Conservation (phyloP, 257 asterid species). For the Primulina huaijiensis region DNA sequence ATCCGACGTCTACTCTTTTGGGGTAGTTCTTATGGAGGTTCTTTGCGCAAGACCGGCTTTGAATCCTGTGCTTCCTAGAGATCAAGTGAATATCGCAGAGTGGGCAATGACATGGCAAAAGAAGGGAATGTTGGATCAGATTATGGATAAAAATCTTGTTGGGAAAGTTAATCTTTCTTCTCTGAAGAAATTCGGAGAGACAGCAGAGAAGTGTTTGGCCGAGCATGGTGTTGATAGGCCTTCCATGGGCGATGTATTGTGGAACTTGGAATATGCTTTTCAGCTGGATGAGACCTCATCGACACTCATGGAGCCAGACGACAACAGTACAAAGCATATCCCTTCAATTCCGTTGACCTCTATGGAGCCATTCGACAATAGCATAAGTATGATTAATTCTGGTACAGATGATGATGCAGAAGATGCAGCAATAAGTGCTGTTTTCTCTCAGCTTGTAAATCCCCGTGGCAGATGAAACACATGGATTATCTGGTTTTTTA, state of each 20-base stretch:
- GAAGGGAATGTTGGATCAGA: conserved; percentile 73
- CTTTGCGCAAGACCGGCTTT: conserved; percentile 72
- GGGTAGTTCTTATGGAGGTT: conserved; percentile 75
- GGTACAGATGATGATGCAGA: conserved; percentile 67
- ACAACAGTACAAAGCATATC: conserved; percentile 65
- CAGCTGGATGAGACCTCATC: conserved; percentile 76
- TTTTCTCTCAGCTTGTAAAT: conserved; percentile 76
- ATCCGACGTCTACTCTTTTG: conserved; percentile 80
- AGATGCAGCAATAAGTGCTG: conserved; percentile 67
- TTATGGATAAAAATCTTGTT: conserved; percentile 57
- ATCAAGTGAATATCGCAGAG: conserved; percentile 78
- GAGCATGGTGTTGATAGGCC: conserved; percentile 82
- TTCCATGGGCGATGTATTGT: conserved; percentile 75
- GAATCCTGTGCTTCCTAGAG: conserved; percentile 76
- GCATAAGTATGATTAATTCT: conserved; percentile 54
- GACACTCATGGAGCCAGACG: conserved; percentile 63
- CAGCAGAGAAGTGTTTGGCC: conserved; percentile 68
- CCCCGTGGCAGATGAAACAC: conserved; percentile 66
- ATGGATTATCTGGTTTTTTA: not conserved
- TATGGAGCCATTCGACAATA: conserved; percentile 56
- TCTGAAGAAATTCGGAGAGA: conserved; percentile 71
- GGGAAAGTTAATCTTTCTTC: conserved; percentile 70
- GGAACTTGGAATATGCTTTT: conserved; percentile 78
- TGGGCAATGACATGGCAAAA: conserved; percentile 85
- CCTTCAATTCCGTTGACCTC: conserved; percentile 47